Evolutionary conservation across 768 basidiomycete genomes (phyloP), one percentile per base, ranked within the genome.

Genomic region (Psilocybe cubensis): DNA sequence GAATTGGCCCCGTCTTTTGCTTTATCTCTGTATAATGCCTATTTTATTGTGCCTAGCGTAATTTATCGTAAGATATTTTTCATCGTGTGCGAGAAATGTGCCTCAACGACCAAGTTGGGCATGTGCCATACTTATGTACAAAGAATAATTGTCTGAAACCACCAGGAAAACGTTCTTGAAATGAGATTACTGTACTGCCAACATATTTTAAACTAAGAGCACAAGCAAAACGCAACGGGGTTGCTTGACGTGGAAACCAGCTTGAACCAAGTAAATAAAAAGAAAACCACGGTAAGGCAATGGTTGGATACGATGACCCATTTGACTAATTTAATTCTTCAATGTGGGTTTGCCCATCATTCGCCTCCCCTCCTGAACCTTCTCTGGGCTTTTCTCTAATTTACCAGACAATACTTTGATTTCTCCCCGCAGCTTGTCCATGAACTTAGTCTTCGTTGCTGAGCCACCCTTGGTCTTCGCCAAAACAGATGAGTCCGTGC

Each of bases 21-120:
- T 3, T 7, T 21, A 48, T 49, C 41, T n/a, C n/a, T n/a, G 27
- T 40, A 23, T 28, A 21, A 27, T 42, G 18, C 35, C 50, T 38
- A 35, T 31, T 57, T 27, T 31, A 51, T 42, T 5, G 10, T 55
- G 49, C 14, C 52, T 17, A 29, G n/a, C 54, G 18, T 50, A 52
- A 45, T 31, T 41, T 41, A 25, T 20, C 47, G 31, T n/a, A 24
- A 2, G 20, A 42, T 50, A 24, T 25, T 31, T 23, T 47, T n/a
- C n/a, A n/a, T n/a, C n/a, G n/a, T n/a, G n/a, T n/a, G n/a, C n/a
- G n/a, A n/a, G n/a, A n/a, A n/a, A n/a, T n/a, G n/a, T n/a, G n/a
- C n/a, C n/a, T n/a, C n/a, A n/a, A n/a, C n/a, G n/a, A n/a, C n/a
- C n/a, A n/a, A n/a, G n/a, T n/a, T n/a, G n/a, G n/a, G n/a, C n/a